Evolutionary conservation across 129 eudicot species (phyloP).

Genomic region (Flaveria robusta): DNA sequence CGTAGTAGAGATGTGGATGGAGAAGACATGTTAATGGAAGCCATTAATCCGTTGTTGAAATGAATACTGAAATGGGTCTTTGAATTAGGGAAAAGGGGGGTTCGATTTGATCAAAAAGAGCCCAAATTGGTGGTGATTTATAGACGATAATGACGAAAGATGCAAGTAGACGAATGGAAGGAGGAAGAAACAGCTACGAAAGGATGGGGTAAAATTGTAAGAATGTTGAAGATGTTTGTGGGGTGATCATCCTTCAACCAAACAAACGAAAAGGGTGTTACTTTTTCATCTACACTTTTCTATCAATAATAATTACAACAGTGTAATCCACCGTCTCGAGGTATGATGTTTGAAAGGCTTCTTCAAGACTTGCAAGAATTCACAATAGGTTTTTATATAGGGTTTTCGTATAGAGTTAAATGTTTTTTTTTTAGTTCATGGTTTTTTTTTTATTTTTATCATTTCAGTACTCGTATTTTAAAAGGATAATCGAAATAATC

Average conservation of each 20-base stretch:
- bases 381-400: too few species aligned
- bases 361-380: too few species aligned
- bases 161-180: not conserved
- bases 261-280: not conserved
- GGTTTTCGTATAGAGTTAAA: too few species aligned
- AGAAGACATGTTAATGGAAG: constrained; percentile 64
- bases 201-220: not conserved
- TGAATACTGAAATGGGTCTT: constrained; percentile 7
- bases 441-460: too few species aligned
- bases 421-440: too few species aligned
- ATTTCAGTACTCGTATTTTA: too few species aligned
- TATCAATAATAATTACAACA: too few species aligned
- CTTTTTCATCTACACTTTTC: too few species aligned
- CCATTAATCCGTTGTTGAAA: constrained; percentile 31
- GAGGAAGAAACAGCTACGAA: constrained; percentile 1
- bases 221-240: not conserved
- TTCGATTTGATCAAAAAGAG: not conserved
- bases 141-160: not conserved
- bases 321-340: too few species aligned
- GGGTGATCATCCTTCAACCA: not conserved
- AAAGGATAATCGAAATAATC: too few species aligned
- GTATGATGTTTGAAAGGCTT: too few species aligned
- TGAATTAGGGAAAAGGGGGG: not conserved
- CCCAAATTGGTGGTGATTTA: constrained; percentile 21
- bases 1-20: constrained; percentile 59